Conservation (phyloP, 352 stramenopile genomes). For the Globisporangium sylvaticum region DNA sequence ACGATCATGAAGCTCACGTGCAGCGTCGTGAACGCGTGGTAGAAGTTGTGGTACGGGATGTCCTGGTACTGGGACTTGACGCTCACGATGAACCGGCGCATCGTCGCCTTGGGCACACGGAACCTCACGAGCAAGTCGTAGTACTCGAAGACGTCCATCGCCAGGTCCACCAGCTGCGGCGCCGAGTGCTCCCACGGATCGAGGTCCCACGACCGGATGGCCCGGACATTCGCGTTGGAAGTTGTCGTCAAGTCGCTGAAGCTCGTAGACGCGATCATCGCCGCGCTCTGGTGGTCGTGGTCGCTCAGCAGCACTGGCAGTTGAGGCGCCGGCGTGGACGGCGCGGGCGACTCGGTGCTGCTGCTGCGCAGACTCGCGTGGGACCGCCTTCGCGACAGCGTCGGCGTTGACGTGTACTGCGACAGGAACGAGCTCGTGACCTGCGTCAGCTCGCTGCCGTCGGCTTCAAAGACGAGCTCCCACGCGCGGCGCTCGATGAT, state of each 20-base stretch:
- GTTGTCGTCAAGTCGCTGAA: constrained; percentile 21
- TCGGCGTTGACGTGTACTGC: constrained; percentile 65
- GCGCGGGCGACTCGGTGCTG: constrained; percentile 16
- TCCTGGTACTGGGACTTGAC: constrained; percentile 76
- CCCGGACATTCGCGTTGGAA: not conserved
- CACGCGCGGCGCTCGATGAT: constrained; percentile 64
- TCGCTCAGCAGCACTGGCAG: constrained; percentile 23
- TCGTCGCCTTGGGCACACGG: constrained; percentile 43
- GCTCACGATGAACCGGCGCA: constrained; percentile 61
- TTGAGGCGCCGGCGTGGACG: constrained; percentile 1
- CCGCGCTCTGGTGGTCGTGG: constrained; percentile 24
- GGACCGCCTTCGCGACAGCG: constrained; percentile 23
- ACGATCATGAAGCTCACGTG: constrained; percentile 80
- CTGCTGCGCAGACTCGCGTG: constrained; percentile 18
- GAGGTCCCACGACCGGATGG: constrained; percentile 46
- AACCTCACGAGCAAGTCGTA: constrained; percentile 65
- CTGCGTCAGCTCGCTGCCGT: constrained; percentile 38
- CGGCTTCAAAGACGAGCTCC: constrained; percentile 70
- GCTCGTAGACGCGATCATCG: constrained; percentile 31
- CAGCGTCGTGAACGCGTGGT: constrained; percentile 78
- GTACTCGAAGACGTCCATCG: constrained; percentile 70
- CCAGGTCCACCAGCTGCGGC: constrained; percentile 60
- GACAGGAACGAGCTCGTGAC: constrained; percentile 70
- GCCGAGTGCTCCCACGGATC: constrained; percentile 59
- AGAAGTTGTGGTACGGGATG: constrained; percentile 86